Evolutionary conservation across 2,329 filamentous ascomycete species (phyloP).

Genomic region (Pseudogymnoascus sp.): DNA sequence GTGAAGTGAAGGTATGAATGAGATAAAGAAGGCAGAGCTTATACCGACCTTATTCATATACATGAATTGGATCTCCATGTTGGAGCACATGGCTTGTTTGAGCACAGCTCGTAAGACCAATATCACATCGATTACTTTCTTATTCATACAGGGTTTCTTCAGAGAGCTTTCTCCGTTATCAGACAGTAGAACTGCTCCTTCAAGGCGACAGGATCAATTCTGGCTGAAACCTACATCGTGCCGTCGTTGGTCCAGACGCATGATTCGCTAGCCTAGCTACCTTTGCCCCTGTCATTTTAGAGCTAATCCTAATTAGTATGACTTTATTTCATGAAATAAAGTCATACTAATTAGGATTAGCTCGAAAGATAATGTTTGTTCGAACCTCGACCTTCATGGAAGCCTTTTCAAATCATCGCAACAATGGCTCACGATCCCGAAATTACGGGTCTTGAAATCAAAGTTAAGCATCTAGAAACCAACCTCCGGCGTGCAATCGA

Average conservation of each 20-base stretch:
- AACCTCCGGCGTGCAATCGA: no score
- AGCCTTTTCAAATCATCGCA: no score
- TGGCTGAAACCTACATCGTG: not conserved
- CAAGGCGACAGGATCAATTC: not conserved
- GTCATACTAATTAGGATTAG: no score
- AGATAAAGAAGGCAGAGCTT: not conserved
- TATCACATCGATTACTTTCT: not conserved
- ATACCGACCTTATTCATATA: not conserved
- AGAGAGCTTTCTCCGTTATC: not conserved
- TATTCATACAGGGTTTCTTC: not conserved
- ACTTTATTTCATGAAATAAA: no score
- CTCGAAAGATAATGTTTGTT: no score
- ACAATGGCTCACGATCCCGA: no score
- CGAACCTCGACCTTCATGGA: no score
- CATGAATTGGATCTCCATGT: not conserved
- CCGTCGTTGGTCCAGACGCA: not conserved
- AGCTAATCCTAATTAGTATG: no score
- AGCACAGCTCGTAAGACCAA: not conserved
- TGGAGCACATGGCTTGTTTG: not conserved
- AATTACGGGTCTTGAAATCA: no score
- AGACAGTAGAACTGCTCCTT: not conserved
- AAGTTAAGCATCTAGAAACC: no score
- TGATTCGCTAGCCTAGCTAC: no score
- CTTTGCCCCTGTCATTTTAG: no score
- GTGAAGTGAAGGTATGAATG: not conserved